A percentile compares a stretch with the other conserved stretches of the same genome.
Evolutionary conservation across 805 yeast genomes (phyloP).

Genomic region (Phaffomyces thermotolerans): DNA sequence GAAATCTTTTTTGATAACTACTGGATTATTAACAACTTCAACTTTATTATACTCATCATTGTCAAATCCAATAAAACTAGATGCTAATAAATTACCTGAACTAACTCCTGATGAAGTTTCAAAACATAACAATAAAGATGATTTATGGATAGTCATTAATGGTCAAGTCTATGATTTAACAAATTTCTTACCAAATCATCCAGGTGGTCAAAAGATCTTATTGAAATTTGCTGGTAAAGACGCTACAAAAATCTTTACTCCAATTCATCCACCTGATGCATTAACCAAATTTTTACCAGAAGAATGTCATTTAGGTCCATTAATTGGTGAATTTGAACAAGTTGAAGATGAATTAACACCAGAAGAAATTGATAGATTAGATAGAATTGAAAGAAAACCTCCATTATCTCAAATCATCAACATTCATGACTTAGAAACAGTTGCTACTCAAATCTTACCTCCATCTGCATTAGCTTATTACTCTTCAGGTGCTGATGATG

Average conservation of each 20-base stretch:
- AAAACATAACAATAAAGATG: constrained; percentile 34
- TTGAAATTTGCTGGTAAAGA: constrained; percentile 77
- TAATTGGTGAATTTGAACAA: constrained; percentile 30
- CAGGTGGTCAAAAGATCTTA: constrained; percentile 72
- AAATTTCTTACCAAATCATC: constrained; percentile 68
- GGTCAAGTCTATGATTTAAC: constrained; percentile 76
- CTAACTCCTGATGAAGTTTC: constrained; percentile 23
- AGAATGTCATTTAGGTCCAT: constrained; percentile 56
- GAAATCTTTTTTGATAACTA: too few relatives aligned
- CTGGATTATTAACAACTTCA: too few relatives aligned
- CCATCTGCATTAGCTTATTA: constrained; percentile 89
- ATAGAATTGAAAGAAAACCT: constrained; percentile 49
- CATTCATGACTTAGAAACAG: constrained; percentile 77
- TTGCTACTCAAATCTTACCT: constrained; percentile 74
- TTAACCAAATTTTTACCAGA: constrained; percentile 52
- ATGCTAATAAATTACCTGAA: constrained; percentile 3
- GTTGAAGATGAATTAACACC: constrained; percentile 28
- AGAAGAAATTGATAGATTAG: constrained; percentile 37
- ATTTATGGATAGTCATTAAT: constrained; percentile 82
- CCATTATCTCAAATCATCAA: constrained; percentile 65
- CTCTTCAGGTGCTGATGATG: constrained; percentile 90
- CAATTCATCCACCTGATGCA: constrained; percentile 87
- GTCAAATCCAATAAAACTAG: neutral
- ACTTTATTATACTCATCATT: too few relatives aligned
- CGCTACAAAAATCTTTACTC: constrained; percentile 78